Evolutionary conservation across 345 rosid genomes (phyloP).

Genomic region (Geranium rotundifolium): DNA sequence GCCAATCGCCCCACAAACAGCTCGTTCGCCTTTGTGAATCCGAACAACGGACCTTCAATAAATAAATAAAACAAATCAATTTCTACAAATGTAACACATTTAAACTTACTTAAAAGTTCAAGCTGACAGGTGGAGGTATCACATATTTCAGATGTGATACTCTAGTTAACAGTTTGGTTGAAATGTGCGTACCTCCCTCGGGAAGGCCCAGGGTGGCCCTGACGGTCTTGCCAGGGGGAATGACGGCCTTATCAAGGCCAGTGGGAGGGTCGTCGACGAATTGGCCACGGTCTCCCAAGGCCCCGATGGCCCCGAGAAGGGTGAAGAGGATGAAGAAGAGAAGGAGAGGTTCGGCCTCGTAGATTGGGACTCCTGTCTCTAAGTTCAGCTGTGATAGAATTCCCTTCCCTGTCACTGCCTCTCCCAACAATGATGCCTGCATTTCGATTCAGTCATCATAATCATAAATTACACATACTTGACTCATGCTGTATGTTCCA

Average conservation of each 20-base stretch:
- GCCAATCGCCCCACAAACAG: slow-evolving; percentile 93
- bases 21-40: slow-evolving; percentile 90
- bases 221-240: slow-evolving; percentile 69
- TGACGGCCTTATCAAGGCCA: slow-evolving; percentile 67
- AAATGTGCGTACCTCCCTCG: slow-evolving; percentile 57
- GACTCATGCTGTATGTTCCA: no score
- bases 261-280: slow-evolving; percentile 75
- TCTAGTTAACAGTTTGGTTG: no score
- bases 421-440: slow-evolving; percentile 88
- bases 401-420: slow-evolving; percentile 87
- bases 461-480: no score
- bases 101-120: no score
- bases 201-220: slow-evolving; percentile 64
- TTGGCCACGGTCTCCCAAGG: slow-evolving; percentile 77
- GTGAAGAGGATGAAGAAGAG: slow-evolving; percentile 93
- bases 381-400: slow-evolving; percentile 71
- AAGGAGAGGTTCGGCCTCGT: slow-evolving; percentile 95
- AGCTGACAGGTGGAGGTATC: no score
- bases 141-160: no score
- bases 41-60: slow-evolving; percentile 71
- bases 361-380: slow-evolving; percentile 89
- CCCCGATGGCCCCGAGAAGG: slow-evolving; percentile 92
- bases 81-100: no score
- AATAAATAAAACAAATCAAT: neutral
- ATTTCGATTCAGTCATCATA: neutral